Percentiles rank a stretch among this genome's conserved stretches.
Conservation (phyloP, 805 yeast genomes). For the Candida multigemmis region DNA sequence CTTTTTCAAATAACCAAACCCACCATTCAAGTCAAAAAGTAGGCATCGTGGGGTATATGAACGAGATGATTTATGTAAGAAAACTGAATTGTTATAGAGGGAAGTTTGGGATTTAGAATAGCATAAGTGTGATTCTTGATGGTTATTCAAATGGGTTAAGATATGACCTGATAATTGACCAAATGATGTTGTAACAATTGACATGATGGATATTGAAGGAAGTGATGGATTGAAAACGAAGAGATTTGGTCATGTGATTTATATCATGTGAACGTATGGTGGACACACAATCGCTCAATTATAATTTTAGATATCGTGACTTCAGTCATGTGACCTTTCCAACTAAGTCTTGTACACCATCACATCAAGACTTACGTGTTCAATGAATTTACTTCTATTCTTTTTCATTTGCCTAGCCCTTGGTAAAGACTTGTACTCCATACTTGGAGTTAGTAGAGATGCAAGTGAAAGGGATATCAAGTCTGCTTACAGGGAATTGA, state of each 20-base stretch:
- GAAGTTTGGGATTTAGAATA: conserved; percentile 39
- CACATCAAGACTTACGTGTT: too few species aligned
- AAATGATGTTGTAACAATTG: too few species aligned
- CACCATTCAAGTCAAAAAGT: conserved; percentile 74
- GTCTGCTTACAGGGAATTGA: conserved; percentile 71
- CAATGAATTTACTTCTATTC: too few species aligned
- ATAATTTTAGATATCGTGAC: too few species aligned
- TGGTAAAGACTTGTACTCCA: conserved; percentile 42
- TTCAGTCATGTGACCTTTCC: too few species aligned
- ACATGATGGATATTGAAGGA: too few species aligned
- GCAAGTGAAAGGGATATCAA: conserved; percentile 80
- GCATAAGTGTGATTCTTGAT: conserved; percentile 62
- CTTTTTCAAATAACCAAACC: conserved; percentile 50
- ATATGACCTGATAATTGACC: conserved; percentile 71
- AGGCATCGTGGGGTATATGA: conserved; percentile 69
- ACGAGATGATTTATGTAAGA: conserved; percentile 14
- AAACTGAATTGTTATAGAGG: conserved; percentile 37
- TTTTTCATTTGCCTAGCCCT: conserved; percentile 4
- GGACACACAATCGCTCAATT: too few species aligned
- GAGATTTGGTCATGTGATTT: too few species aligned
- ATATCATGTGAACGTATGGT: too few species aligned
- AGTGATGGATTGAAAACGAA: too few species aligned
- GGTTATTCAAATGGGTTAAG: conserved; percentile 72
- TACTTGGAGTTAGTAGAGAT: conserved; percentile 59
- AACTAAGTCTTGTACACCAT: too few species aligned